A percentile compares a stretch with the other conserved stretches of the same genome.
phyloP scores from a whole-genome alignment of 2,329 filamentous ascomycete species.

The Aspergillus puulaauensis region DNA sequence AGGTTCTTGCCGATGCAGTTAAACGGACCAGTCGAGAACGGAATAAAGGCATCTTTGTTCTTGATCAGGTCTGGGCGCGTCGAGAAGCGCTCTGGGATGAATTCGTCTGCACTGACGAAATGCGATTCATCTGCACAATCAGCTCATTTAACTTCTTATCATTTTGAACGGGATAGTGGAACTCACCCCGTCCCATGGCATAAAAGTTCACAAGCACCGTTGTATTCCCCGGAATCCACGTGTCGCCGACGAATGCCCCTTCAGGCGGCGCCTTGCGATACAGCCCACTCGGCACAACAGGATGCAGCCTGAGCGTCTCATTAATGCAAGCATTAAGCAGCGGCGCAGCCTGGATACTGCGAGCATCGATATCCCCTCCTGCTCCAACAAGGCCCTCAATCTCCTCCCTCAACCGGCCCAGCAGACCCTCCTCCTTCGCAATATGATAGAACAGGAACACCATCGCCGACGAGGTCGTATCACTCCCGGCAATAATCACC shows the following conservation, averaged over 20 bases:
- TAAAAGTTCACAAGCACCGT: slow-evolving; percentile 15
- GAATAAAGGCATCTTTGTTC: slow-evolving; percentile 14
- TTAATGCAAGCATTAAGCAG: slow-evolving; percentile 22
- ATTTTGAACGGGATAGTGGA: too few species aligned
- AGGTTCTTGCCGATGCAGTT: too few species aligned
- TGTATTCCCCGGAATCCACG: slow-evolving; percentile 22
- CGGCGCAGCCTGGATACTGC: not conserved
- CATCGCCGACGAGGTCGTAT: too few species aligned
- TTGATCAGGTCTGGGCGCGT: slow-evolving; percentile 15
- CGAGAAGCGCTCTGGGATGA: slow-evolving; percentile 21
- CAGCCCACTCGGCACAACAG: slow-evolving; percentile 5
- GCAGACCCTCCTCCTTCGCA: not conserved
- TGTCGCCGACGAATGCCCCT: slow-evolving; percentile 6
- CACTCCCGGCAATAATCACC: too few species aligned
- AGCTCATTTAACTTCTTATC: too few species aligned
- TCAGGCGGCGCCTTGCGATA: slow-evolving; percentile 10
- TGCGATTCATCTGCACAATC: too few species aligned
- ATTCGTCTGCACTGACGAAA: not conserved
- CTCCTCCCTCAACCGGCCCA: slow-evolving; percentile 1
- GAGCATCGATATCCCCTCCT: not conserved
- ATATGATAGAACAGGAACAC: too few species aligned
- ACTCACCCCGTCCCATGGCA: not conserved
- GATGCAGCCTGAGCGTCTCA: slow-evolving; percentile 10
- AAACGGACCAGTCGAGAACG: slow-evolving; percentile 16
- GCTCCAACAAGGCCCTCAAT: slow-evolving; percentile 6